These are phyloP conservation scores for Escovopsis sp. DNA, from an alignment of 2,329 filamentous ascomycete genomes.

Conservation along the genomic window DNA sequence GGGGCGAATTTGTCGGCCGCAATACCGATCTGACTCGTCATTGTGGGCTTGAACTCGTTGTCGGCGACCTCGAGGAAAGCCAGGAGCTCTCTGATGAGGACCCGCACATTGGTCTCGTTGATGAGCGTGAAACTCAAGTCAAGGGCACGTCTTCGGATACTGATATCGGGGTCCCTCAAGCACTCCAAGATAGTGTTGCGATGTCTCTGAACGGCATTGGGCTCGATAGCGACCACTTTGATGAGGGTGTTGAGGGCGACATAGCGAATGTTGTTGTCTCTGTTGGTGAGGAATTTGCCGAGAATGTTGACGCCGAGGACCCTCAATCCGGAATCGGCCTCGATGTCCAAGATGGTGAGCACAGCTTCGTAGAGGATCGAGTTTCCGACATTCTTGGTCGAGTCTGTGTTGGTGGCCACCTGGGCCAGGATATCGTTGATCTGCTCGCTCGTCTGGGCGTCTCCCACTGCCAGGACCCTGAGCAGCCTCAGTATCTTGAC, in stretches of 20 bases:
- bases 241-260: constrained; percentile 94
- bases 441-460: constrained; percentile 79
- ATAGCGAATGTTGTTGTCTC: constrained; percentile 98
- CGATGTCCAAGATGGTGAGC: constrained; percentile 91
- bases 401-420: constrained; percentile 95
- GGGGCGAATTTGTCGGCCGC: constrained; percentile 92
- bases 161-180: constrained; percentile 91
- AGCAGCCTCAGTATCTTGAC: constrained; percentile 87
- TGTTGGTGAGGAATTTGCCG: constrained; percentile 95
- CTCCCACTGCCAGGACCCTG: constrained; percentile 72
- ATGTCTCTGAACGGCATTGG: constrained; percentile 92
- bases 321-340: constrained; percentile 86
- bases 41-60: constrained; percentile 95
- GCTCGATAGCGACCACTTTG: constrained; percentile 95
- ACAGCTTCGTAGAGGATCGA: constrained; percentile 97
- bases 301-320: constrained; percentile 96
- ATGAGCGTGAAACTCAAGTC: constrained; percentile 97
- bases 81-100: constrained; percentile 81
- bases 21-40: constrained; percentile 96
- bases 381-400: constrained; percentile 96
- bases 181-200: constrained; percentile 96
- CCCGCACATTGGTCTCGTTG: constrained; percentile 89
- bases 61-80: constrained; percentile 95
- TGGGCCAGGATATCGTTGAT: constrained; percentile 98
- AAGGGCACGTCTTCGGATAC: constrained; percentile 85